Percentiles rank a stretch among this genome's conserved stretches.
These are phyloP conservation scores for Endoconidiophora polonica DNA, from an alignment of 2,329 filamentous ascomycete genomes.

Conservation along the genomic window DNA sequence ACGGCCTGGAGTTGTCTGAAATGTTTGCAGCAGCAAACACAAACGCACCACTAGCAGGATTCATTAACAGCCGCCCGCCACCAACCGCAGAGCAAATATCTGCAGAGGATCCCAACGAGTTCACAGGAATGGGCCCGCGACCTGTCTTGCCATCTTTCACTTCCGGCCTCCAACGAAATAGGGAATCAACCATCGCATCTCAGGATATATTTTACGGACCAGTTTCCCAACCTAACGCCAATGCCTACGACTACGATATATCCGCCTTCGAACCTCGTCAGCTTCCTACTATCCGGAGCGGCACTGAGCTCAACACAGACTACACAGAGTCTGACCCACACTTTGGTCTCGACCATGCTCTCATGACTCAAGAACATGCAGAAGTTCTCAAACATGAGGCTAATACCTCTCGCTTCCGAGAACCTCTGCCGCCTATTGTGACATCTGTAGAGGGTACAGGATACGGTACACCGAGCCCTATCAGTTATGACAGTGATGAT, in stretches of 20 bases:
- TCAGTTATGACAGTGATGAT: conserved; percentile 21
- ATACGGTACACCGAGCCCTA: conserved; percentile 22
- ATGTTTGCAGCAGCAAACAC: not conserved
- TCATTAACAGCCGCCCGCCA: not conserved
- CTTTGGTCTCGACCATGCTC: conserved; percentile 2
- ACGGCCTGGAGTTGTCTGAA: too few relatives aligned
- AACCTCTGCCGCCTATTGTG: conserved; percentile 54
- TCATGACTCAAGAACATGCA: conserved; percentile 2
- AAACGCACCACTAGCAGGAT: not conserved
- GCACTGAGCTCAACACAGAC: conserved; percentile 11
- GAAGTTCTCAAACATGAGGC: conserved; percentile 24
- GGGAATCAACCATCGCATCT: not conserved
- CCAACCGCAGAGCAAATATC: not conserved
- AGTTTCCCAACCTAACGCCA: not conserved
- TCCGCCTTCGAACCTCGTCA: conserved; percentile 1
- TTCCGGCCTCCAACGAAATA: not conserved
- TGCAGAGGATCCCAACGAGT: conserved; percentile 4
- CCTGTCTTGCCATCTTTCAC: conserved; percentile 1
- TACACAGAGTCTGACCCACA: conserved; percentile 19
- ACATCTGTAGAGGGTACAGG: conserved; percentile 51
- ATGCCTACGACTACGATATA: conserved; percentile 18
- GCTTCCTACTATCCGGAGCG: conserved; percentile 14
- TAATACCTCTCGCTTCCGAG: conserved; percentile 39
- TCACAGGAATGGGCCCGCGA: conserved; percentile 5
- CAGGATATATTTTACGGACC: not conserved